Base-by-base conservation (phyloP, 495 filamentous ascomycete species). In the Neurospora intermedia region DNA sequence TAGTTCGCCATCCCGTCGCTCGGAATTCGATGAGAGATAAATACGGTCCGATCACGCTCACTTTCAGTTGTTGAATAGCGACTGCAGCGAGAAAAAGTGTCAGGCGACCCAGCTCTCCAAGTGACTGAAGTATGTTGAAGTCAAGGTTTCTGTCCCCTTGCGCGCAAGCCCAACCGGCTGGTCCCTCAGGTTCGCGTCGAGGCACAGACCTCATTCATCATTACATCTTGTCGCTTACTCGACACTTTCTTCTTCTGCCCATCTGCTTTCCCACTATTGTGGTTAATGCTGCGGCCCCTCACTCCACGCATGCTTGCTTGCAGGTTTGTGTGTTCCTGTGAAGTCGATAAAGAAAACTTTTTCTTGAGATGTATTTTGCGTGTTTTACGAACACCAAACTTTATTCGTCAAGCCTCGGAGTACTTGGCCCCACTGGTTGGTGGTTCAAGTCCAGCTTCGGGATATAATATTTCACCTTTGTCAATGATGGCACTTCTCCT, bases 271-370 rank as follows among this genome's bases (percentile, higher is more conserved):
- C 71, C 46, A 40, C 70, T 46, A 38, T 39, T 9, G 70, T 39
- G 45, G 42, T 74, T 69, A 73, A 74, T 73, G 75, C 75, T 74
- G 71, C 71, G 27, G 48, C 71, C 73, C 27, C 27, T 66, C 54
- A 66, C 54, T 31, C 54, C 27, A 59, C 13, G 9, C 10, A 23
- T 54, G 10, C 48, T 59, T 48, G 45, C 45, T 48, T 48, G 45
- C 45, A 48, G 15, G 48, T 27, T 6, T 15, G n/a, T 59, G 48
- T 27, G 46, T 54, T 62, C 15, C 27, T 66, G 54, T 66, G 54
- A 66, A 66, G 54, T 66, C 54, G 54, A 66, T 35, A 62, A 66
- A 38, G 23, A 66, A 38, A 66, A 66, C 54, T 9, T 66, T 35
- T 66, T 66, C 54, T 66, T 66, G 54, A 66, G 54, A 66, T 66